Conservation (phyloP, 1,284 basidiomycete species). For the Stereum hirsutum region DNA sequence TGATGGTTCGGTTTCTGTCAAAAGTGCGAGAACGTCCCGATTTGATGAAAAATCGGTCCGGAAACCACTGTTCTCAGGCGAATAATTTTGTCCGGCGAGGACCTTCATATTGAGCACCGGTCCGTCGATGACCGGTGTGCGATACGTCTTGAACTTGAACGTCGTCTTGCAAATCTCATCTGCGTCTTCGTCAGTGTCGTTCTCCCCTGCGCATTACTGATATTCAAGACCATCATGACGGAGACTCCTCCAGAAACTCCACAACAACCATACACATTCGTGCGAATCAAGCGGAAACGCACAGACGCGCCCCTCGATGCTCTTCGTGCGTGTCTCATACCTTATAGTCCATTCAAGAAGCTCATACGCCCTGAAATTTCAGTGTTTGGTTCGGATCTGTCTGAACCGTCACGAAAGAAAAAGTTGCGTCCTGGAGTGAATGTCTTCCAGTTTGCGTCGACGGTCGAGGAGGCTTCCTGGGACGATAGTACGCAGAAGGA, state of each 20-base stretch:
- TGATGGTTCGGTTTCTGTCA: too few relatives aligned
- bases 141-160: too few relatives aligned
- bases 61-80: too few relatives aligned
- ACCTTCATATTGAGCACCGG: too few relatives aligned
- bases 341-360: constrained; percentile 2
- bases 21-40: too few relatives aligned
- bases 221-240: too few relatives aligned
- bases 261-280: constrained; percentile 47
- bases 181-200: too few relatives aligned
- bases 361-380: not conserved
- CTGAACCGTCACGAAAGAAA: constrained; percentile 52
- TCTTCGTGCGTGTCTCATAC: constrained; percentile 30
- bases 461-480: constrained; percentile 63
- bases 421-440: constrained; percentile 49
- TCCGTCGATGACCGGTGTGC: too few relatives aligned
- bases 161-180: too few relatives aligned
- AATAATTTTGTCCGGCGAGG: too few relatives aligned
- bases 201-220: too few relatives aligned
- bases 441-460: constrained; percentile 71
- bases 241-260: not conserved
- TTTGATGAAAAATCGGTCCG: too few relatives aligned
- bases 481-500: constrained; percentile 41
- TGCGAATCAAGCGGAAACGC: constrained; percentile 72
- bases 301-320: constrained; percentile 74
- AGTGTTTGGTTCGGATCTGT: constrained; percentile 35